Conservation (phyloP, 345 rosid genomes). For the Murraya koenigii region DNA sequence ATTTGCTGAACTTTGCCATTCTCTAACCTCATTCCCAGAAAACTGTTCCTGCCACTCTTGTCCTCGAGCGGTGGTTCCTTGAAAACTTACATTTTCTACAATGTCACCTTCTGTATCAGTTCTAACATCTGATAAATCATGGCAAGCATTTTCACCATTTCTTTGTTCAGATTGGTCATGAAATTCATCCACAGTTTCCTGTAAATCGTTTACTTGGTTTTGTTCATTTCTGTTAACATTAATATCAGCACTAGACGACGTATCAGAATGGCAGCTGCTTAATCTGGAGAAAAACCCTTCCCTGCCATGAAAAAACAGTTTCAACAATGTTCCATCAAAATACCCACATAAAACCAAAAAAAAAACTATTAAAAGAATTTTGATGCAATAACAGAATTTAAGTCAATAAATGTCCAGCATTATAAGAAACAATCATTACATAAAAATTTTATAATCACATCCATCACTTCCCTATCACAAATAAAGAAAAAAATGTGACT, state of each 20-base stretch:
- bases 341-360: background rate
- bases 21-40: constrained; percentile 40
- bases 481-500: background rate
- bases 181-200: constrained; percentile 27
- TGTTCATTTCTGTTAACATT: constrained; percentile 43
- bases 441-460: background rate
- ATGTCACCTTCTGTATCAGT: constrained; percentile 32
- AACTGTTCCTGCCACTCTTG: constrained; percentile 46
- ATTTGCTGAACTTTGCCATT: constrained; percentile 27
- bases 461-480: background rate
- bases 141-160: constrained; percentile 32
- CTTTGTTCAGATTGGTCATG: constrained; percentile 32
- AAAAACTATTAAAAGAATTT: background rate
- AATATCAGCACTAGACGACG: constrained; percentile 54
- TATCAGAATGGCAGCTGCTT: constrained; percentile 56
- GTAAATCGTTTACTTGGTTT: constrained; percentile 32
- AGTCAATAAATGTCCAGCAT: background rate
- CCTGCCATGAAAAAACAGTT: constrained; percentile 41
- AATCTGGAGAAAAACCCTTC: constrained; percentile 79
- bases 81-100: constrained; percentile 33
- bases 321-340: constrained; percentile 2
- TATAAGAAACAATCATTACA: background rate
- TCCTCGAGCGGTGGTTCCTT: constrained; percentile 37
- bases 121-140: constrained; percentile 31
- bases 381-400: constrained; percentile 7